A percentile compares a stretch with the other conserved stretches of the same genome.
These are phyloP conservation scores for Mycena citricolor DNA, from an alignment of 1,284 basidiomycete species.

Conservation along the genomic window DNA sequence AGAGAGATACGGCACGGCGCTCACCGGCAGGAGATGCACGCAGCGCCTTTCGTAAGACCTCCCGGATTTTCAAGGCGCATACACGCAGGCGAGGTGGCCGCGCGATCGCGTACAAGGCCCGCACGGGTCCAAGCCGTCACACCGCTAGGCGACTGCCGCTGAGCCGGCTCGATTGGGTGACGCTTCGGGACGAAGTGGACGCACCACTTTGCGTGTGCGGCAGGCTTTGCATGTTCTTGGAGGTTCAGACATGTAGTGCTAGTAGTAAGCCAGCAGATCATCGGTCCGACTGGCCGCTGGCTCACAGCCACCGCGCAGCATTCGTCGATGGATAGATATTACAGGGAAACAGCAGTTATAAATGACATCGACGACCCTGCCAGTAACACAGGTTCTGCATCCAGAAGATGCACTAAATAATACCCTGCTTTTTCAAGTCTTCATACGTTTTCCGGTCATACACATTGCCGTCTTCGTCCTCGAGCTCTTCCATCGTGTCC, in stretches of 20 bases:
- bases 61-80: not conserved
- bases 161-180: too few species aligned
- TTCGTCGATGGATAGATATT: too few species aligned
- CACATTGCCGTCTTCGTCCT: constrained; percentile 96
- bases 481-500: constrained; percentile 94
- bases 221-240: too few species aligned
- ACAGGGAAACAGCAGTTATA: too few species aligned
- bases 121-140: constrained; percentile 7
- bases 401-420: constrained; percentile 54
- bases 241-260: too few species aligned
- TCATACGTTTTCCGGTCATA: constrained; percentile 91
- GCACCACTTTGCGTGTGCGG: too few species aligned
- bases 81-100: not conserved
- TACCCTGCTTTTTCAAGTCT: constrained; percentile 88
- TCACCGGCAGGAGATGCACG: constrained; percentile 9
- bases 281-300: too few species aligned
- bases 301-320: too few species aligned
- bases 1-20: not conserved
- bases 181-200: too few species aligned
- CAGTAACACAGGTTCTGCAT: constrained; percentile 18
- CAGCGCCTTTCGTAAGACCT: constrained; percentile 9
- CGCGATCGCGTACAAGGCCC: constrained; percentile 7
- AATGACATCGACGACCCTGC: constrained; percentile 22
- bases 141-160: too few species aligned
- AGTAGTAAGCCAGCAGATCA: too few species aligned